A percentile compares a stretch with the other conserved stretches of the same genome.
Conservation (phyloP, 208 protist species). For the Crithidia bombi region DNA sequence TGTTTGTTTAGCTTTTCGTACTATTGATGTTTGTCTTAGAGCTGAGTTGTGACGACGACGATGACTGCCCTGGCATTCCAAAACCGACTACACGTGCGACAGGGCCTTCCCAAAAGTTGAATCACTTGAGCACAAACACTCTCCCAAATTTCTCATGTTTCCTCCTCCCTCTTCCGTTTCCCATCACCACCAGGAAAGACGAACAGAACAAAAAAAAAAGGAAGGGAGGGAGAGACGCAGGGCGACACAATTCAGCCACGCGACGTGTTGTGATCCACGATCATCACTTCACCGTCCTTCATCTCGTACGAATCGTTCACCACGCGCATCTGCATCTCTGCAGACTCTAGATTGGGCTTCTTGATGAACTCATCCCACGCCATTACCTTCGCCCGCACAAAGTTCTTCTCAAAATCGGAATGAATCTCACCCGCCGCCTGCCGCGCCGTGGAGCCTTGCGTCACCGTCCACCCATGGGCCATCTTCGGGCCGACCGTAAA, state of each 20-base stretch:
- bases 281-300: constrained; percentile 85
- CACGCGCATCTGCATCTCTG: constrained; percentile 77
- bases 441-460: constrained; percentile 51
- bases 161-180: too few relatives aligned
- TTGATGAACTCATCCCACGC: constrained; percentile 58
- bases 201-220: too few relatives aligned
- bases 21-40: too few relatives aligned
- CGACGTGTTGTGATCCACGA: constrained; percentile 76
- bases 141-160: too few relatives aligned
- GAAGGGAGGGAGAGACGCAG: too few relatives aligned
- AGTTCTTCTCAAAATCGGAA: constrained; percentile 83
- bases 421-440: constrained; percentile 86
- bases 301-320: constrained; percentile 73
- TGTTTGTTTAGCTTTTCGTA: too few relatives aligned
- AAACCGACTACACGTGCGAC: too few relatives aligned
- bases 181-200: too few relatives aligned
- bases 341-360: constrained; percentile 67
- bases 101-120: too few relatives aligned
- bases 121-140: too few relatives aligned
- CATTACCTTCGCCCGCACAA: constrained; percentile 75
- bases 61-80: too few relatives aligned
- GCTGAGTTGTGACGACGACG: too few relatives aligned
- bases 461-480: constrained; percentile 75
- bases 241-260: constrained; percentile 1
- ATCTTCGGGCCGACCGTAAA: constrained; percentile 90